Evolutionary conservation across 2,329 filamentous ascomycete species (phyloP), one percentile per base, ranked within the genome.

Genomic region (Parastagonospora nodorum): DNA sequence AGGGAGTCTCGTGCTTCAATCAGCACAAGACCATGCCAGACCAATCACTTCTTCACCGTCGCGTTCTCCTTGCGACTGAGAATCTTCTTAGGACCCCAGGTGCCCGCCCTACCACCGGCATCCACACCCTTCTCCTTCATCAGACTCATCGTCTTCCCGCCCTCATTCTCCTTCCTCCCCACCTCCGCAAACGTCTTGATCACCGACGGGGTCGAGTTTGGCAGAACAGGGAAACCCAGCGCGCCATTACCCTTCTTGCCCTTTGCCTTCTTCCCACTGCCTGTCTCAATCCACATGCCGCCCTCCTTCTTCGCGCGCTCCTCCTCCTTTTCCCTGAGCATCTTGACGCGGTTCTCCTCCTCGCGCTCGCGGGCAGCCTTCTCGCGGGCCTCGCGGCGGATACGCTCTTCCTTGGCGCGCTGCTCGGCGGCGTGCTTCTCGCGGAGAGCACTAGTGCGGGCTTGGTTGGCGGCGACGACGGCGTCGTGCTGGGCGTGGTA

Each of bases 51-150:
- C 10, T 28, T 16, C 8, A 33, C 14, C 3, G 14, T 27, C 24
- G 33, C 47, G 12, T 50, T 51, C 50, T 64, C 61, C 42, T 63
- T 59, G 51, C 58, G 55, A 24, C 50, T 65, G 32, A 66, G 48
- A 35, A 65, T 65, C 57, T 59, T 65, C 58, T 60, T 67, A 8
- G 62, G 62, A 8, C 60, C 62, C 63, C 63, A 67, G n/a, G 31
- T 30, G 3, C 63, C 63, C n/a, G 62, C 63, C 39, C 63, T 46
- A 30, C 63, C 62, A 19, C 58, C 51, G 12, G 30, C 7, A 38
- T 64, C 58, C 30, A 43, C 42, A 19, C 35, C 28, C 37, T 35
- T 36, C 7, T 55, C 48, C 15, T 51, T 63, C 37, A 52, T 54
- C 28, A 36, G 41, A 33, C 43, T 51, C 48, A 48, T 49, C 42